phyloP scores from a whole-genome alignment of 176 grass and related monocot species.

The Cenchrus purpureus region DNA sequence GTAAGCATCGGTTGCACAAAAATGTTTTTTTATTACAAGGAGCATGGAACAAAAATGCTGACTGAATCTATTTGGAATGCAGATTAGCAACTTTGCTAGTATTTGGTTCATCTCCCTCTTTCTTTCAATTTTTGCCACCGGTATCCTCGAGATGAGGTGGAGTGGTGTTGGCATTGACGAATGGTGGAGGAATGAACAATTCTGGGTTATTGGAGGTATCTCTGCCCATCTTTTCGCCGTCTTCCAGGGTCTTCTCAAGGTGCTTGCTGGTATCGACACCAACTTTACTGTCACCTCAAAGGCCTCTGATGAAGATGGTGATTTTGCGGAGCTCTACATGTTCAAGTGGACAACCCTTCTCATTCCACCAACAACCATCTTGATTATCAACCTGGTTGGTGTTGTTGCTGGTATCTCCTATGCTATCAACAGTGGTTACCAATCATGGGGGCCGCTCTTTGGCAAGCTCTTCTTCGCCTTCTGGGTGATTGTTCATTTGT shows the following conservation, averaged over 20 bases:
- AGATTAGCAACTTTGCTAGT: constrained; percentile 94
- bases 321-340: constrained; percentile 90
- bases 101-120: constrained; percentile 98
- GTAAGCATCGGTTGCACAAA: constrained; percentile 41
- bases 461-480: constrained; percentile 96
- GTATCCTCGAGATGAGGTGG: constrained; percentile 97
- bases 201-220: constrained; percentile 96
- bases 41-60: constrained; percentile 8
- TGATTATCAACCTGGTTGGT: constrained; percentile 92
- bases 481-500: constrained; percentile 96
- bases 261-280: constrained; percentile 88
- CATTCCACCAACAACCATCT: constrained; percentile 77
- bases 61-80: constrained; percentile 46
- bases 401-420: constrained; percentile 89
- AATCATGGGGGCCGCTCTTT: constrained; percentile 92
- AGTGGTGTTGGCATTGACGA: constrained; percentile 89
- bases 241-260: constrained; percentile 92
- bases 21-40: background rate
- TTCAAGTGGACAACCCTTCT: constrained; percentile 97
- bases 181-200: constrained; percentile 97
- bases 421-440: constrained; percentile 88
- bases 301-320: constrained; percentile 80
- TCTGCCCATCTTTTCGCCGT: constrained; percentile 89
- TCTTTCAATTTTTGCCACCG: constrained; percentile 89
- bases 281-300: constrained; percentile 96